phyloP scores from a whole-genome alignment of 202 grass and related monocot species.

The Digitaria exilis region DNA sequence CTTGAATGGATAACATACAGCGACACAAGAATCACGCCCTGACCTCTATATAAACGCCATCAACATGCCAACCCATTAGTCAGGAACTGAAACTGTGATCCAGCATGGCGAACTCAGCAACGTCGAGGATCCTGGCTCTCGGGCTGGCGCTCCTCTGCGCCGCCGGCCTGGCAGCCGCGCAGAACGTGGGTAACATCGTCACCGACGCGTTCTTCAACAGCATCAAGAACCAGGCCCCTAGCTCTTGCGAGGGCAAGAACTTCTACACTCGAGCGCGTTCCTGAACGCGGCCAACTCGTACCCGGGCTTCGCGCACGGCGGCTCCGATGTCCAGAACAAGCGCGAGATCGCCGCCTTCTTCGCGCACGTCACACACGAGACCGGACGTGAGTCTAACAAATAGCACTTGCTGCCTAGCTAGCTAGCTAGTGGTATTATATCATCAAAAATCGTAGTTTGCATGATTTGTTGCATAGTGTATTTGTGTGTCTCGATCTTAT shows the following conservation, averaged over 20 bases:
- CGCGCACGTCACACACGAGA: conserved; percentile 72
- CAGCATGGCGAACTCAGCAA: conserved; percentile 10
- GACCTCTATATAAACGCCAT: conserved; percentile 20
- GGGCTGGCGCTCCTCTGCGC: conserved; percentile 11
- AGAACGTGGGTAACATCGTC: conserved; percentile 59
- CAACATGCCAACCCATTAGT: not conserved
- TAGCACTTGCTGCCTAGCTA: not conserved
- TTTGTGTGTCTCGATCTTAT: too few relatives aligned
- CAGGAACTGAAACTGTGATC: not conserved
- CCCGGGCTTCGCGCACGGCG: conserved; percentile 37
- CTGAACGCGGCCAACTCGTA: conserved; percentile 23
- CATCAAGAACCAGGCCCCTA: conserved; percentile 53
- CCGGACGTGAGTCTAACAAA: conserved; percentile 66
- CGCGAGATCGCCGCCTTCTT: conserved; percentile 89
- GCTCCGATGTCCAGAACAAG: conserved; percentile 39
- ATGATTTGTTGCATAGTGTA: too few relatives aligned
- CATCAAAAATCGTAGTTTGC: too few relatives aligned
- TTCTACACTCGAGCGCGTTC: conserved; percentile 79
- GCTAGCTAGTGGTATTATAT: too few relatives aligned
- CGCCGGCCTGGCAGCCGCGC: conserved; percentile 24
- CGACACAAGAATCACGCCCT: not conserved
- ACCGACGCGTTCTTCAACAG: conserved; percentile 62
- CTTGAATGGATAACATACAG: not conserved
- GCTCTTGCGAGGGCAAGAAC: conserved; percentile 51
- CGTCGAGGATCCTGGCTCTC: conserved; percentile 27